Conservation (phyloP, 2,329 filamentous ascomycete species). For the Calonectria crousiana region DNA sequence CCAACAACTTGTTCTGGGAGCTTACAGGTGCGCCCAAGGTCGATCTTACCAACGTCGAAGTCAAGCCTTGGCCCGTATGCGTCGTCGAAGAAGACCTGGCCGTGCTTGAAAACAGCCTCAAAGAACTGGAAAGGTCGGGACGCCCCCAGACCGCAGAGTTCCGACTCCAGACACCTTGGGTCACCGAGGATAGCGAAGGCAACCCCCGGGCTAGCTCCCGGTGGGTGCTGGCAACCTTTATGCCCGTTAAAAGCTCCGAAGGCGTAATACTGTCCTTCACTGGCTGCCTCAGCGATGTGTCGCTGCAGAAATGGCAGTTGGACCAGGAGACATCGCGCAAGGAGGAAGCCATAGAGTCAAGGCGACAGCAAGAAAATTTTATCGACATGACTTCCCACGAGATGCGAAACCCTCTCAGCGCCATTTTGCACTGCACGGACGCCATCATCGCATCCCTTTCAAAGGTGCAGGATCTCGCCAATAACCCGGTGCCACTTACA, state of each 20-base stretch:
- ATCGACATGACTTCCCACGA: slow-evolving; percentile 82
- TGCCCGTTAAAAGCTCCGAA: slow-evolving; percentile 62
- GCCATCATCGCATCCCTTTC: slow-evolving; percentile 70
- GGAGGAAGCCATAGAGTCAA: slow-evolving; percentile 69
- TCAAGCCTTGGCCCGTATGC: slow-evolving; percentile 60
- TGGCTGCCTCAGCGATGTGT: slow-evolving; percentile 64
- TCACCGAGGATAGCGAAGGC: slow-evolving; percentile 58
- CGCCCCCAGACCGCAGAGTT: slow-evolving; percentile 61
- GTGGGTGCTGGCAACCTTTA: slow-evolving; percentile 63
- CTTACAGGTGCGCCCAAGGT: slow-evolving; percentile 62
- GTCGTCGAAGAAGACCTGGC: slow-evolving; percentile 60
- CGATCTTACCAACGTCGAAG: slow-evolving; percentile 50
- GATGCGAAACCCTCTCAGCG: slow-evolving; percentile 79
- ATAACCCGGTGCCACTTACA: slow-evolving; percentile 39
- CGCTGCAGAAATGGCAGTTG: slow-evolving; percentile 63
- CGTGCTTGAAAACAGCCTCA: slow-evolving; percentile 54
- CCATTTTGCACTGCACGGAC: slow-evolving; percentile 81
- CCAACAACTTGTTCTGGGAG: slow-evolving; percentile 67
- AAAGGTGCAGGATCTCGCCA: slow-evolving; percentile 56
- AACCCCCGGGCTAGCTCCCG: slow-evolving; percentile 58
- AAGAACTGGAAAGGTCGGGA: slow-evolving; percentile 54
- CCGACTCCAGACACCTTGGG: slow-evolving; percentile 61
- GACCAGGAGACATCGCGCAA: slow-evolving; percentile 62
- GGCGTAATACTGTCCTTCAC: slow-evolving; percentile 60
- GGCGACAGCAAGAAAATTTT: slow-evolving; percentile 82